Base-by-base conservation (phyloP, 2,329 filamentous ascomycete genomes). In the Anisogramma anomala region DNA sequence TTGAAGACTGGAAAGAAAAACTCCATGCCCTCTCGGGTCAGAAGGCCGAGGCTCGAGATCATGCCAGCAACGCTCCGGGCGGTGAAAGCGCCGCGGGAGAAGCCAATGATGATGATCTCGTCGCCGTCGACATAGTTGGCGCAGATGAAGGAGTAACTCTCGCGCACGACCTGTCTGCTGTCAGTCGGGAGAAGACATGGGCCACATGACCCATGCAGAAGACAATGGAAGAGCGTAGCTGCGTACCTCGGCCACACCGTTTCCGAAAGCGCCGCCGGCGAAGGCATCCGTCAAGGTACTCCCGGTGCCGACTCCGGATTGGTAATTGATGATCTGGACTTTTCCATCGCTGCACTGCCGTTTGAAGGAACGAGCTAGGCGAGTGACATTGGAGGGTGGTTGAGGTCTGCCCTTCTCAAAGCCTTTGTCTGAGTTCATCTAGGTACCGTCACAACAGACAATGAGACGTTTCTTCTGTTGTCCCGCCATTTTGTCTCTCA, bases 141-240 rank as follows among this genome's bases (percentile, higher is more conserved):
- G 41, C 72, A 77, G 2, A 79, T 60, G 51, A 78, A 80, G 4
- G 69, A 65, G 52, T 81, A 81, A 1, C 74, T 71, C 53, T 79
- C 75, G 10, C 74, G 68, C 39, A 81, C 68, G 42, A 80, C 50
- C 52, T 55, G n/a, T 3, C 7, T n/a, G 42, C 19, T 13, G 22
- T 49, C 20, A 42, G 39, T 15, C 15, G 0, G 8, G 14, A 6
- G 19, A 26, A 15, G 20, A 3, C 18, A 4, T 6, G 9, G n/a
- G n/a, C n/a, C n/a, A n/a, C n/a, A n/a, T n/a, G n/a, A n/a, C n/a
- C n/a, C n/a, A n/a, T n/a, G n/a, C n/a, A n/a, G n/a, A n/a, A n/a
- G n/a, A n/a, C n/a, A n/a, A n/a, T n/a, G n/a, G n/a, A n/a, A n/a
- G n/a, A n/a, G n/a, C n/a, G n/a, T n/a, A n/a, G n/a, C n/a, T n/a